Conservation (phyloP, 2,329 filamentous ascomycete species). For the Knufia fluminis region DNA sequence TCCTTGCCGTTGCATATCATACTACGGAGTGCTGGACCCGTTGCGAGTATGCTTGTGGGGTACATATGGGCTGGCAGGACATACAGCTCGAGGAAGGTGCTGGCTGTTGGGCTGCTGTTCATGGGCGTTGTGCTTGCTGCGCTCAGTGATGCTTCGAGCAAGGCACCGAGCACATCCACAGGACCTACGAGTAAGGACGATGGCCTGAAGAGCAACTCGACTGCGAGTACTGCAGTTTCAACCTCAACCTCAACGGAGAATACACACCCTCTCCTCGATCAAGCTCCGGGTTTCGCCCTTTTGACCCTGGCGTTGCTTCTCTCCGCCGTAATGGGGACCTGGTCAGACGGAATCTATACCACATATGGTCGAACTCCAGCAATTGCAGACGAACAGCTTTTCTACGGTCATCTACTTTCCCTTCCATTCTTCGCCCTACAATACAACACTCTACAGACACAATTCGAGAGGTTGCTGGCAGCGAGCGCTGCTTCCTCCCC, state of each 20-base stretch:
- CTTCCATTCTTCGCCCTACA: conserved; percentile 38
- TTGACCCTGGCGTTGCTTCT: conserved; percentile 82
- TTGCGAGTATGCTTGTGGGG: conserved; percentile 89
- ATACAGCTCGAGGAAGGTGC: conserved; percentile 70
- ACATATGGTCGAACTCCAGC: conserved; percentile 64
- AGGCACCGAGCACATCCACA: conserved; percentile 36
- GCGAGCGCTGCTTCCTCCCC: conserved; percentile 51
- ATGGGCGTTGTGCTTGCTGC: conserved; percentile 79
- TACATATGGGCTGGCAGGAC: conserved; percentile 68
- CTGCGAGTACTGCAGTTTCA: conserved; percentile 13
- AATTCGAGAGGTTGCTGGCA: conserved; percentile 37
- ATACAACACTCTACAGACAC: conserved; percentile 26
- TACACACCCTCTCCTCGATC: conserved; percentile 36
- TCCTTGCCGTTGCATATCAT: conserved; percentile 97
- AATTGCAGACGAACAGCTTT: conserved; percentile 82
- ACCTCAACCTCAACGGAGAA: conserved; percentile 5
- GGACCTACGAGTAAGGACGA: conserved; percentile 10
- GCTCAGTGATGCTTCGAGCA: conserved; percentile 77
- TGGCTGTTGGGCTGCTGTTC: conserved; percentile 75
- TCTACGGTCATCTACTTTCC: conserved; percentile 64
- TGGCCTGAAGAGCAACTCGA: conserved; percentile 1
- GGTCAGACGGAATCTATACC: conserved; percentile 82
- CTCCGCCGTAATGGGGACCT: conserved; percentile 89
- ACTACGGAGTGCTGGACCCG: conserved; percentile 84
- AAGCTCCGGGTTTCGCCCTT: conserved; percentile 59